Percentiles rank a stretch among this genome's conserved stretches.
These are phyloP conservation scores for Pseudozyma thailandica DNA, from an alignment of 1,284 basidiomycete genomes.

Conservation along the genomic window DNA sequence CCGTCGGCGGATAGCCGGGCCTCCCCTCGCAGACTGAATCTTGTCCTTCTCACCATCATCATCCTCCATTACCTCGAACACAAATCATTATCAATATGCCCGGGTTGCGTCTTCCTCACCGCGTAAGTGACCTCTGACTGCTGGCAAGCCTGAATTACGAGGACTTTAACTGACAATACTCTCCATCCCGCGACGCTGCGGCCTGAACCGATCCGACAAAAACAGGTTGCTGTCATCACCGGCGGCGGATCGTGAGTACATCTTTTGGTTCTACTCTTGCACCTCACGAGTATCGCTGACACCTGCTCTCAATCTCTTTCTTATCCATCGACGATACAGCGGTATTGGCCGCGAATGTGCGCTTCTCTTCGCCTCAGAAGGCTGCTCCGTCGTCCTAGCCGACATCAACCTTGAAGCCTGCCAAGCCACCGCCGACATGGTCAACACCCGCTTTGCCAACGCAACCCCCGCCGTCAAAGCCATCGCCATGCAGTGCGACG, in stretches of 20 bases:
- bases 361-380: slow-evolving; percentile 90
- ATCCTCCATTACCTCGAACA: neutral
- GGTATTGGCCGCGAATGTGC: slow-evolving; percentile 94
- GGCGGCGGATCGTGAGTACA: slow-evolving; percentile 76
- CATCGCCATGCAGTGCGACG: slow-evolving; percentile 82
- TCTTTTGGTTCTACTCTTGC: neutral
- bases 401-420: slow-evolving; percentile 84
- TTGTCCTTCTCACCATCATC: slow-evolving; percentile 5
- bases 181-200: neutral
- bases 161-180: neutral
- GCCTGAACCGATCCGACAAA: neutral
- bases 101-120: slow-evolving; percentile 50
- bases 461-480: slow-evolving; percentile 71
- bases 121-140: slow-evolving; percentile 15
- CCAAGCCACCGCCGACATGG: slow-evolving; percentile 76
- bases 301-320: neutral
- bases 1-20: too few relatives aligned
- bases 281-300: too few relatives aligned
- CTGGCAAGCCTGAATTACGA: neutral
- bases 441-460: slow-evolving; percentile 77
- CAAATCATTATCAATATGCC: slow-evolving; percentile 27
- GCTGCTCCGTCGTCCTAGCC: slow-evolving; percentile 84
- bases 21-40: too few relatives aligned
- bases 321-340: slow-evolving; percentile 7
- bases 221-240: slow-evolving; percentile 78